A percentile compares a stretch with the other conserved stretches of the same genome.
Evolutionary conservation across 1,139 yeast genomes (phyloP).

Genomic region (Blastobotrys arbuscula): DNA sequence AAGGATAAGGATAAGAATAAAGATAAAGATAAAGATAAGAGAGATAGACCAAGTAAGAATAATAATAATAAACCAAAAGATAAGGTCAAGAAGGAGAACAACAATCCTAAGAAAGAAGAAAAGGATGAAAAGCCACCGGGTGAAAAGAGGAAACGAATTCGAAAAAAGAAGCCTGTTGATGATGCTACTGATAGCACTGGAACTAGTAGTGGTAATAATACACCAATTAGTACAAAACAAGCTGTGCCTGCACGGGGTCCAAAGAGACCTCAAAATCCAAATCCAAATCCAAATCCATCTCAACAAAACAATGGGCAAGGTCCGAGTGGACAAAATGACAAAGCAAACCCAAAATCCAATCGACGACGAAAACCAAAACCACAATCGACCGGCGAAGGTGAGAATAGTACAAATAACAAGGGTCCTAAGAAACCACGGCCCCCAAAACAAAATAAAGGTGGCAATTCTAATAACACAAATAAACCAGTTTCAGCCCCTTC

Average conservation of each 20-base stretch:
- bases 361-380: not conserved
- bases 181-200: not conserved
- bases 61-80: not conserved
- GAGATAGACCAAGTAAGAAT: too few species aligned
- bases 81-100: constrained; percentile 4
- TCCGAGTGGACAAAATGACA: too few species aligned
- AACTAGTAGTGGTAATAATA: not conserved
- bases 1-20: constrained; percentile 8
- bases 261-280: too few species aligned
- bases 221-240: not conserved
- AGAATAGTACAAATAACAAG: too few species aligned
- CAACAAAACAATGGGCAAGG: too few species aligned
- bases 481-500: too few species aligned
- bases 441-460: too few species aligned
- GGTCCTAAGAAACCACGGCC: too few species aligned
- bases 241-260: constrained; percentile 1
- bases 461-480: too few species aligned
- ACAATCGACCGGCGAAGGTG: too few species aligned
- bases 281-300: too few species aligned
- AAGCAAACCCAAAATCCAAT: not conserved
- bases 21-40: not conserved
- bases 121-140: not conserved
- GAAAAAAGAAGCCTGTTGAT: not conserved
- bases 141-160: not conserved
- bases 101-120: not conserved